Conservation (phyloP, 2,329 filamentous ascomycete species). For the Apiospora arundinis region DNA sequence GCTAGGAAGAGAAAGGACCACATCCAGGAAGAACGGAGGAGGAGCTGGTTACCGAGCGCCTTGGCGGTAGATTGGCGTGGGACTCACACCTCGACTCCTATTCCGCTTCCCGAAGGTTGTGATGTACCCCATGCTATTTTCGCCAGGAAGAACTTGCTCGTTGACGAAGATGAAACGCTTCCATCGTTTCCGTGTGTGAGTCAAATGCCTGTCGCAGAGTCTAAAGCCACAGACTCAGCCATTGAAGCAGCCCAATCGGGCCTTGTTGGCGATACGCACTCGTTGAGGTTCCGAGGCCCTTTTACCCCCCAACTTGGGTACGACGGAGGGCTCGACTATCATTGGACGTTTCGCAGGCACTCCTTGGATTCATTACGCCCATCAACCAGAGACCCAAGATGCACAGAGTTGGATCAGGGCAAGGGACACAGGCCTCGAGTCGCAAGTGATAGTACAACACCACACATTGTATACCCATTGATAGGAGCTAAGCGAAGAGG, state of each 20-base stretch:
- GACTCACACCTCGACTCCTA: conserved; percentile 24
- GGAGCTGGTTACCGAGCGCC: conserved; percentile 36
- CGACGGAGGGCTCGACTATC: conserved; percentile 52
- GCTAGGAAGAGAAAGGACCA: conserved; percentile 29
- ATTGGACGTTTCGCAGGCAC: conserved; percentile 36
- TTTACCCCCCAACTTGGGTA: conserved; percentile 54
- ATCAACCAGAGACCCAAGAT: conserved; percentile 26
- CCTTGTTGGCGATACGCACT: conserved; percentile 32
- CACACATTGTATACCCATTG: conserved; percentile 24
- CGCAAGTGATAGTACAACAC: conserved; percentile 14
- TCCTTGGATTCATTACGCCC: conserved; percentile 26
- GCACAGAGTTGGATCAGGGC: conserved; percentile 7
- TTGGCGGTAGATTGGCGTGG: conserved; percentile 30
- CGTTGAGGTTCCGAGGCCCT: conserved; percentile 47
- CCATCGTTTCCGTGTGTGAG: conserved; percentile 41
- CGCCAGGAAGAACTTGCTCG: conserved; percentile 49
- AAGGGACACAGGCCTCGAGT: conserved; percentile 7
- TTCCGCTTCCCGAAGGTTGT: conserved; percentile 43
- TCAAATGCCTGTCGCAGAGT: conserved; percentile 50
- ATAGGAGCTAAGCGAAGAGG: conserved; percentile 14
- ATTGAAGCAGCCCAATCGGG: conserved; percentile 37
- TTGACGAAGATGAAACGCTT: conserved; percentile 41
- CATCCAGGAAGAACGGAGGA: conserved; percentile 34
- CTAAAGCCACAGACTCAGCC: conserved; percentile 46
- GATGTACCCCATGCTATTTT: conserved; percentile 52